These are phyloP conservation scores for Protomyces gravidus DNA, from an alignment of 1,139 yeast species.

Conservation along the genomic window DNA sequence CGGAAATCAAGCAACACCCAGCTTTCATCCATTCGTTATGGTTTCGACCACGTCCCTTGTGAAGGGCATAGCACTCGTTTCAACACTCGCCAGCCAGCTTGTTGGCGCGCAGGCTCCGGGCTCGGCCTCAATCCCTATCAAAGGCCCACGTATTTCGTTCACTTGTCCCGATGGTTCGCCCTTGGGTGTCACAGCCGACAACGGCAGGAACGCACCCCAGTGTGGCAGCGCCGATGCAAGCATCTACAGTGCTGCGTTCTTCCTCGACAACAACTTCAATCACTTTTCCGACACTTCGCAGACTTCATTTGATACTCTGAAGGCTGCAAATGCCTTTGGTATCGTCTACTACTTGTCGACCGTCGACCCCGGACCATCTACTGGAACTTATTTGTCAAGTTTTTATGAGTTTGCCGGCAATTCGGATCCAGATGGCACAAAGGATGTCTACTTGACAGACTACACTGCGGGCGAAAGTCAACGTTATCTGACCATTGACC, in stretches of 20 bases:
- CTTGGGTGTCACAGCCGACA: slow-evolving; percentile 1
- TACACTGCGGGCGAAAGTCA: not conserved
- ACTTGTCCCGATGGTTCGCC: not conserved
- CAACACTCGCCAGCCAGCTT: not conserved
- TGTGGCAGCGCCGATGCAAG: not conserved
- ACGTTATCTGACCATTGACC: slow-evolving; percentile 2
- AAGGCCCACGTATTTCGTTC: not conserved
- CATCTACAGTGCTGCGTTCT: not conserved
- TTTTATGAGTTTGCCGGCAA: not conserved
- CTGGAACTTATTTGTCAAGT: not conserved
- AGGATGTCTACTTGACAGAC: not conserved
- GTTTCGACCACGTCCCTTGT: not conserved
- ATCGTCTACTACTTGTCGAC: not conserved
- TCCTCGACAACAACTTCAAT: not conserved
- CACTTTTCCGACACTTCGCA: not conserved
- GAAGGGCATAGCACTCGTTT: not conserved
- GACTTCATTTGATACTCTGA: not conserved
- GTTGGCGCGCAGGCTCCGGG: not conserved
- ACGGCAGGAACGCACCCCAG: not conserved
- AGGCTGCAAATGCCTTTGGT: not conserved
- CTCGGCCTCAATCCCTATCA: not conserved
- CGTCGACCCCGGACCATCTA: not conserved
- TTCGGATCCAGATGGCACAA: not conserved
- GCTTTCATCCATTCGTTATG: not conserved
- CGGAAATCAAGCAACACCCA: not conserved